Evolutionary conservation across 83 land plant genomes (phyloP), one percentile per base, ranked within the genome.

Genomic region (Diphasiastrum complanatum): DNA sequence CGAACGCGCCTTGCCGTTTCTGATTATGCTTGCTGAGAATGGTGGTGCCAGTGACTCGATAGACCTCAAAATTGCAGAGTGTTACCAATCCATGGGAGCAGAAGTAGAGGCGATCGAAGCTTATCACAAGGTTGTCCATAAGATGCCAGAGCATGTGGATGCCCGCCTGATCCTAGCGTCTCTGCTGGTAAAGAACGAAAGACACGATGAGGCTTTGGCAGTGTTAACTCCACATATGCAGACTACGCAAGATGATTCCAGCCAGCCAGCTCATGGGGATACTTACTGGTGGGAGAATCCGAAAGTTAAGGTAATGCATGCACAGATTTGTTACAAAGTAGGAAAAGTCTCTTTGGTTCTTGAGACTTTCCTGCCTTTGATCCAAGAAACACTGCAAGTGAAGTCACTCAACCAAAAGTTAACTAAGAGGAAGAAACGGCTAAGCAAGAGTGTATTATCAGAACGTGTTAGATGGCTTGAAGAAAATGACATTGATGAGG

Each of bases 201-300:
- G 62, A 65, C 70, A 47, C 5, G 83, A 85, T 57, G 95, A 87
- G 49, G 95, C 95, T 1, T 67, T 87, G 24, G 60, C 49, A 33
- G 52, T 87, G 69, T 75, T 91, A 26, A 75, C 76, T 51, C 85
- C 97, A 50, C 70, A n/a, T n/a, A n/a, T n/a, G n/a, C n/a, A n/a
- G n/a, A n/a, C n/a, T n/a, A n/a, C n/a, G n/a, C n/a, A n/a, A n/a
- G n/a, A n/a, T n/a, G n/a, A n/a, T n/a, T n/a, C n/a, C n/a, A n/a
- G n/a, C n/a, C n/a, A n/a, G n/a, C n/a, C n/a, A n/a, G n/a, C n/a
- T n/a, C n/a, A n/a, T n/a, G n/a, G n/a, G n/a, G n/a, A n/a, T n/a
- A n/a, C n/a, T n/a, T n/a, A n/a, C n/a, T 87, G 90, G 95, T 87
- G 91, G 91, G 66, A 73, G 46, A 41, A 81, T 74, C 85, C 76